Evolutionary conservation across 2,329 filamentous ascomycete species (phyloP).

Genomic region (Arachnomyces sp.): DNA sequence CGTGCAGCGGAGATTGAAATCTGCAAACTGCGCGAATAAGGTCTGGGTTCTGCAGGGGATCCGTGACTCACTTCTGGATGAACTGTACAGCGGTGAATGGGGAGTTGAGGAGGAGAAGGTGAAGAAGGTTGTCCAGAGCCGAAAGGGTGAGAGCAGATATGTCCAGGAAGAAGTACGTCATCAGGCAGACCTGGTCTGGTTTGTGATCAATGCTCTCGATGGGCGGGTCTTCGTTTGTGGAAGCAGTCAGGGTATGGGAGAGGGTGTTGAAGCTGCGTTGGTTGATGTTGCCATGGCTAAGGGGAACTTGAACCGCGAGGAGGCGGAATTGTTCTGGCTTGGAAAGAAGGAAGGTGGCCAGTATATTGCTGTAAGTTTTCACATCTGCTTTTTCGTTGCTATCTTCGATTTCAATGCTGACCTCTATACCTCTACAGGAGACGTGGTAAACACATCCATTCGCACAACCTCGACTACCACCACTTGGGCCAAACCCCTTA

Average conservation of each 20-base stretch:
- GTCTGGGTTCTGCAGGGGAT: constrained; percentile 94
- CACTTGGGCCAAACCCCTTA: neutral
- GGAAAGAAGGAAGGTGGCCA: constrained; percentile 87
- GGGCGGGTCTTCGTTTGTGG: constrained; percentile 95
- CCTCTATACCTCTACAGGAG: constrained; percentile 17
- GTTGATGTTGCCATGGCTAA: constrained; percentile 88
- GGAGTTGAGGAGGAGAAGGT: constrained; percentile 84
- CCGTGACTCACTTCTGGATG: constrained; percentile 87
- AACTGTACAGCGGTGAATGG: constrained; percentile 94
- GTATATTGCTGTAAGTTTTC: constrained; percentile 66
- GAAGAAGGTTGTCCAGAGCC: constrained; percentile 71
- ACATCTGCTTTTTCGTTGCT: neutral
- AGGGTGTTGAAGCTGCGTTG: constrained; percentile 82
- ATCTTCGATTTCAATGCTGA: constrained; percentile 4
- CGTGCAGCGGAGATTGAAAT: constrained; percentile 86
- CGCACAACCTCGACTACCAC: too few relatives aligned
- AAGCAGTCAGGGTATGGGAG: constrained; percentile 92
- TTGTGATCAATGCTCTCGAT: constrained; percentile 91
- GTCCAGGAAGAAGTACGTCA: constrained; percentile 90
- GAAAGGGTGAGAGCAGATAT: constrained; percentile 71
- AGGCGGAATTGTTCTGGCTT: constrained; percentile 81
- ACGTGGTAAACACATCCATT: constrained; percentile 20
- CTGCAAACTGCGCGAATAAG: constrained; percentile 93
- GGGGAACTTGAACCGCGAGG: constrained; percentile 72
- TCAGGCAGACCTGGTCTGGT: constrained; percentile 97